These are phyloP conservation scores for Stagonosporopsis tanaceti DNA, from an alignment of 2,329 filamentous ascomycete genomes.

Conservation along the genomic window DNA sequence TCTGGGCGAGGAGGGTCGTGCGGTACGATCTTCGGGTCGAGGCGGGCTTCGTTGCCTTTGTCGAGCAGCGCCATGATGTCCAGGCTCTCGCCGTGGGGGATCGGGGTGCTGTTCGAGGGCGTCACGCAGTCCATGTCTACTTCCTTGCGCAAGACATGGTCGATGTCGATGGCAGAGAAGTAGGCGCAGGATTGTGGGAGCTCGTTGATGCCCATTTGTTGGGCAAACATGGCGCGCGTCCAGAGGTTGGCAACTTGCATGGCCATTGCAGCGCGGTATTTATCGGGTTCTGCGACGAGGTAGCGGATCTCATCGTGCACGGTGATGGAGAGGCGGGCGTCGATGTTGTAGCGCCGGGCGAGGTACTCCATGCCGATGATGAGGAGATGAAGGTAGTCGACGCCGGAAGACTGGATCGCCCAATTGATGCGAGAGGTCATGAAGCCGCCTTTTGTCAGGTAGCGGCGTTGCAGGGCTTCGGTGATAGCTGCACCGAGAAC, in stretches of 20 bases:
- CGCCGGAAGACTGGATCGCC: conserved; percentile 97
- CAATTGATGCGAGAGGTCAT: conserved; percentile 98
- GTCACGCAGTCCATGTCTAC: conserved; percentile 98
- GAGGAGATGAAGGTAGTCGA: conserved; percentile 94
- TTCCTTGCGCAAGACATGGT: conserved; percentile 94
- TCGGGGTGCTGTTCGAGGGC: conserved; percentile 79
- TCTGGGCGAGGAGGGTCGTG: conserved; percentile 66
- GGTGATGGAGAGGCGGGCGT: conserved; percentile 87
- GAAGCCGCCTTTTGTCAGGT: conserved; percentile 87
- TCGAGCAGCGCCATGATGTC: conserved; percentile 81
- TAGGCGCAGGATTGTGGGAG: conserved; percentile 93
- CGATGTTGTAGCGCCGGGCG: conserved; percentile 81
- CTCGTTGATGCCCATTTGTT: conserved; percentile 96
- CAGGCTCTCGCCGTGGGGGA: conserved; percentile 84
- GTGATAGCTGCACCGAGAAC: conserved; percentile 95
- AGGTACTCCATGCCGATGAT: conserved; percentile 96
- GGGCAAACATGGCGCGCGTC: conserved; percentile 96
- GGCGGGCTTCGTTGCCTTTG: conserved; percentile 71
- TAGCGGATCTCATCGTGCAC: conserved; percentile 99
- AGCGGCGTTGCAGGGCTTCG: conserved; percentile 88
- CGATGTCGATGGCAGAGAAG: conserved; percentile 94
- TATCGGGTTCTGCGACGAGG: conserved; percentile 83
- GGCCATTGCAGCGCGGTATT: conserved; percentile 89
- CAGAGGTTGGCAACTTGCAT: conserved; percentile 93
- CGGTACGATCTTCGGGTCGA: conserved; percentile 72